Percentiles rank a stretch among this genome's conserved stretches.
phyloP scores from a whole-genome alignment of 257 asterid genomes.

The Solanum bulbocastanum region DNA sequence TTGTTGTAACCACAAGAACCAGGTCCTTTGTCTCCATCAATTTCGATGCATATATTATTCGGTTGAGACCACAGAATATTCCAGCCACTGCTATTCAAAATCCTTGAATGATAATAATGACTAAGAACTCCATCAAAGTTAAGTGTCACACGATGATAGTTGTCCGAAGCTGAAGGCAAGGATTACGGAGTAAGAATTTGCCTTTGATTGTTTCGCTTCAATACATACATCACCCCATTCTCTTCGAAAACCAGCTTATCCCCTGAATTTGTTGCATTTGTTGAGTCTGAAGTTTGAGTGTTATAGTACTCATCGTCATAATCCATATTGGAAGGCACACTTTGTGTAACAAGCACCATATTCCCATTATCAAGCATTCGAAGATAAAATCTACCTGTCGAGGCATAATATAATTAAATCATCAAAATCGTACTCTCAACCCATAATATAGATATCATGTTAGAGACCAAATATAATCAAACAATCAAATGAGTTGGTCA shows the following conservation, averaged over 20 bases:
- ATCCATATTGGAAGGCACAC: conserved; percentile 7
- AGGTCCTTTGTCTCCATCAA: neutral
- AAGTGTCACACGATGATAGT: conserved; percentile 35
- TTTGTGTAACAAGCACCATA: conserved; percentile 19
- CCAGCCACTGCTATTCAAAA: conserved; percentile 20
- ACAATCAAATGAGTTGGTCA: neutral
- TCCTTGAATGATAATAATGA: conserved; percentile 31
- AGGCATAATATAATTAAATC: neutral
- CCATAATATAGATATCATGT: neutral
- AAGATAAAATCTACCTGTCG: conserved; percentile 34
- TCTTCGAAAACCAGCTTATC: conserved; percentile 15
- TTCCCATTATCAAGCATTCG: conserved; percentile 18
- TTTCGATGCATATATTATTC: conserved; percentile 5
- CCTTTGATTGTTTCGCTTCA: conserved; percentile 11
- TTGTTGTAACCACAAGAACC: conserved; percentile 38
- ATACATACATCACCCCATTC: conserved; percentile 15
- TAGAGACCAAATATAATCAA: neutral
- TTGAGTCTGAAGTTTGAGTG: conserved; percentile 10
- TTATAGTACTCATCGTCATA: conserved; percentile 29
- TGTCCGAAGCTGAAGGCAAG: conserved; percentile 4
- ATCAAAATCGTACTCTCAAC: neutral
- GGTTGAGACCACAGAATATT: conserved; percentile 13
- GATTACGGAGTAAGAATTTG: neutral
- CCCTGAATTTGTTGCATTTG: conserved; percentile 18
- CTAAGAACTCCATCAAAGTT: conserved; percentile 39